Base-by-base conservation (phyloP, 2,329 filamentous ascomycete species). In the Arthrobotrys conoides region DNA sequence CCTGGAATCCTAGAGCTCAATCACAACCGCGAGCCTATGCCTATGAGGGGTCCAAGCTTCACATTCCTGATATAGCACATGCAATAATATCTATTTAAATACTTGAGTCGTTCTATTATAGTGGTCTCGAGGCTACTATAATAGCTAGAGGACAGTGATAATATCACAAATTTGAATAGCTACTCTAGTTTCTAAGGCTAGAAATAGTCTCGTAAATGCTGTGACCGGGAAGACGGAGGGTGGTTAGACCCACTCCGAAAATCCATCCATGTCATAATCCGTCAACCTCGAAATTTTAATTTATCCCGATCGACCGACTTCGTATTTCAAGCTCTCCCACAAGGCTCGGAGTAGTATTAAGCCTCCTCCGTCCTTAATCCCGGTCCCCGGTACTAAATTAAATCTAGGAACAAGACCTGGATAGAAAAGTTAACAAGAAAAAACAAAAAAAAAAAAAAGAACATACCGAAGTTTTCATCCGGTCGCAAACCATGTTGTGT, bases 241-340 rank as follows among this genome's bases (percentile, higher is more conserved):
- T 51, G 48, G 24, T 16, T 33, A 55, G 9, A 18, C 30, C 30
- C n/a, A 14, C 53, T 18, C n/a, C n/a, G 5, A 38, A 38, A n/a
- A 12, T 9, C n/a, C n/a, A n/a, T n/a, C n/a, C n/a, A n/a, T n/a
- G n/a, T n/a, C n/a, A n/a, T n/a, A n/a, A 55, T 18, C 24, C 33
- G 3, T 20, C 3, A 14, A 5, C n/a, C 27, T 36, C 5, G 16
- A 41, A 59, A 24, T n/a, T 41, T 36, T n/a, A 44, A 61, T 61
- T 61, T 61, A 61, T 20, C 57, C 36, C 36, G 36, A 61, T 61
- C 33, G 36, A 44, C 16, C 36, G 38, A 22, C 53, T 59, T 61
- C 57, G 57, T 61, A 61, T 61, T 61, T 20, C 14, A 14, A 27
- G 27, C 57, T 33, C 18, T n/a, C 3, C 27, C 27, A 30, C 27